These are phyloP conservation scores for Rhizopogon vinicolor DNA, from an alignment of 768 basidiomycete species.

Conservation along the genomic window DNA sequence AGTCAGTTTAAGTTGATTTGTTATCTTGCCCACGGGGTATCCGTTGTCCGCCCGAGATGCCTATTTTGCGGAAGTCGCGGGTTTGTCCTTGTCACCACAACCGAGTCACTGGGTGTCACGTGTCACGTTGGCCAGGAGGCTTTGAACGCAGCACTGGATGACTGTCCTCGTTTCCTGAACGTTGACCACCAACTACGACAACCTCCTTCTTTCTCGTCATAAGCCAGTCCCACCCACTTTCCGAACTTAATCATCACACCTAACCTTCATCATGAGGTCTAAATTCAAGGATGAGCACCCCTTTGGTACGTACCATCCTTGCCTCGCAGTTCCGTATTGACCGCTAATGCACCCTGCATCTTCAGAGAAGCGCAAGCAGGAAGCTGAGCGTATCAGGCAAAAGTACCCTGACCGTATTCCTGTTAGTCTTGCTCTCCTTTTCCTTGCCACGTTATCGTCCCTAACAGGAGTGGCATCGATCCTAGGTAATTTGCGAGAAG, in stretches of 20 bases:
- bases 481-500: conserved; percentile 98
- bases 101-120: conserved; percentile 27
- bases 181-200: conserved; percentile 18
- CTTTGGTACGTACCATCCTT: conserved; percentile 59
- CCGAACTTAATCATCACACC: conserved; percentile 1
- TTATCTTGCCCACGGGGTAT: too few relatives aligned
- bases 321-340: conserved; percentile 27
- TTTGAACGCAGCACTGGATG: conserved; percentile 21
- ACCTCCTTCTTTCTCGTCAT: conserved; percentile 6
- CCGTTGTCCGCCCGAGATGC: too few relatives aligned
- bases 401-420: conserved; percentile 99
- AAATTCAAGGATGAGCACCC: conserved; percentile 99
- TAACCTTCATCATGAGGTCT: conserved; percentile 62
- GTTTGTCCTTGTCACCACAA: background rate
- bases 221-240: conserved; percentile 3
- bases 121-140: conserved; percentile 29
- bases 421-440: conserved; percentile 41
- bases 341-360: conserved; percentile 12
- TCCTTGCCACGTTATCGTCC: conserved; percentile 3
- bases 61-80: background rate
- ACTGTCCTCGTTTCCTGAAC: conserved; percentile 18
- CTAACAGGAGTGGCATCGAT: conserved; percentile 6
- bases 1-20: too few relatives aligned
- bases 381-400: conserved; percentile 96
- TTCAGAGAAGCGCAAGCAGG: conserved; percentile 97